Evolutionary conservation across 2,329 filamentous ascomycete species (phyloP), one percentile per base, ranked within the genome.

Genomic region (Colletotrichum tropicicola): DNA sequence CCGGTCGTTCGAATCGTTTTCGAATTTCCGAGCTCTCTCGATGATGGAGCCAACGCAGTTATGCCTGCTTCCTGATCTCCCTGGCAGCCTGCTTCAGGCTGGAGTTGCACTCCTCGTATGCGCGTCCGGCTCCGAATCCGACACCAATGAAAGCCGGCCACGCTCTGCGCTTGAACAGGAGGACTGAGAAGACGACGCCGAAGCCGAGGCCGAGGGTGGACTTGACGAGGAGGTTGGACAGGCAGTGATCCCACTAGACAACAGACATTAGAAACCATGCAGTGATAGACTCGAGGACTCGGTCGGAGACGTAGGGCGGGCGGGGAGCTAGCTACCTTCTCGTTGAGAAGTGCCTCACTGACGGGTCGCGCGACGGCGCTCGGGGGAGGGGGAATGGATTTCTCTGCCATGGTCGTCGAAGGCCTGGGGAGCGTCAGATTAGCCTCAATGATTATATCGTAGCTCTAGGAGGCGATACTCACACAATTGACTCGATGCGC

Each of bases 51-150:
- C 7, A 56, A 27, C 21, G 35, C 28, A 28, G 19, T 62, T 75
- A 84, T 74, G 81, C 78, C 73, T 82, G 80, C 76, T 80, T 85
- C 80, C 84, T 86, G 71, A 89, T 79, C 59, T 88, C 85, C 72
- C 82, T 82, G 45, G 86, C 83, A 35, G 87, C 86, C 76, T 85
- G 83, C 81, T 89, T 90, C 73, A 90, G 78, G 82, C 84, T 91
- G 83, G 87, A 92, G 84, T 99, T 97, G 82, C 96, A 98, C 85
- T 99, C 96, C 82, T 99, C 96, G 85, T 97, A 99, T 63, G 96
- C 96, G 75, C 97, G 90, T 74, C 96, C 96, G 69, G 94, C 94
- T 78, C 97, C 96, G 79, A 99, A 98, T 62, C 96, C 96, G 59
- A 95, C 87, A 70, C 96, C 96, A 70, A 97, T 88, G 78, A 93